phyloP scores from a whole-genome alignment of 805 yeast genomes.

The Henningerozyma blattae region DNA sequence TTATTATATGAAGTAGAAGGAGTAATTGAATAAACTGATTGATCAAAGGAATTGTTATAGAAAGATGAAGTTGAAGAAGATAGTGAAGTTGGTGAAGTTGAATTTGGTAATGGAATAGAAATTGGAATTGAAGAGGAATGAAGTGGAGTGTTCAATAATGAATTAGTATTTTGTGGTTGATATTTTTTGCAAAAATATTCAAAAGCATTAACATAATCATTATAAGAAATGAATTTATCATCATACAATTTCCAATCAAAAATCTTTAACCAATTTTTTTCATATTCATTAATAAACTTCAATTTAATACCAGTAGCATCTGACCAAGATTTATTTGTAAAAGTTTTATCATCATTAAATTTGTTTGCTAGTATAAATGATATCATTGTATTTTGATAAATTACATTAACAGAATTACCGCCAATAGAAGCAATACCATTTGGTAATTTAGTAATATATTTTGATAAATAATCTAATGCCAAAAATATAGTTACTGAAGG shows the following conservation, averaged over 20 bases:
- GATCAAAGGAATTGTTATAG: not conserved
- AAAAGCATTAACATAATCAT: slow-evolving; percentile 15
- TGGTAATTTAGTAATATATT: slow-evolving; percentile 34
- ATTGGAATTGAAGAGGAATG: too few relatives aligned
- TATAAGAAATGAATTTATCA: slow-evolving; percentile 18
- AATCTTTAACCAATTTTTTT: slow-evolving; percentile 54
- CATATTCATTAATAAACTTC: slow-evolving; percentile 47
- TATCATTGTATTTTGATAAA: slow-evolving; percentile 47
- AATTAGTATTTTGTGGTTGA: too few relatives aligned
- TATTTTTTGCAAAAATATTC: slow-evolving; percentile 12
- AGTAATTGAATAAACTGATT: slow-evolving; percentile 1
- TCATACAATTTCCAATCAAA: slow-evolving; percentile 49
- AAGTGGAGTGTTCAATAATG: too few relatives aligned
- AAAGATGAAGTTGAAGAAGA: slow-evolving; percentile 8
- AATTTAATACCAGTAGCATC: slow-evolving; percentile 82
- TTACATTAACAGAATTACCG: slow-evolving; percentile 25
- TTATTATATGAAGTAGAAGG: slow-evolving; percentile 4
- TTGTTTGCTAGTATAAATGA: slow-evolving; percentile 81
- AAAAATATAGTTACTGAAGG: slow-evolving; percentile 73
- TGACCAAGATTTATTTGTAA: slow-evolving; percentile 90
- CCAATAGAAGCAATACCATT: slow-evolving; percentile 23
- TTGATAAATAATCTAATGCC: slow-evolving; percentile 68
- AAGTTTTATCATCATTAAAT: slow-evolving; percentile 92
- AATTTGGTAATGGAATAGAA: too few relatives aligned
- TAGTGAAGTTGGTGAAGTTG: too few relatives aligned